Evolutionary conservation across 1,284 basidiomycete species (phyloP), one percentile per base, ranked within the genome.

Genomic region (Tilletia horrida): DNA sequence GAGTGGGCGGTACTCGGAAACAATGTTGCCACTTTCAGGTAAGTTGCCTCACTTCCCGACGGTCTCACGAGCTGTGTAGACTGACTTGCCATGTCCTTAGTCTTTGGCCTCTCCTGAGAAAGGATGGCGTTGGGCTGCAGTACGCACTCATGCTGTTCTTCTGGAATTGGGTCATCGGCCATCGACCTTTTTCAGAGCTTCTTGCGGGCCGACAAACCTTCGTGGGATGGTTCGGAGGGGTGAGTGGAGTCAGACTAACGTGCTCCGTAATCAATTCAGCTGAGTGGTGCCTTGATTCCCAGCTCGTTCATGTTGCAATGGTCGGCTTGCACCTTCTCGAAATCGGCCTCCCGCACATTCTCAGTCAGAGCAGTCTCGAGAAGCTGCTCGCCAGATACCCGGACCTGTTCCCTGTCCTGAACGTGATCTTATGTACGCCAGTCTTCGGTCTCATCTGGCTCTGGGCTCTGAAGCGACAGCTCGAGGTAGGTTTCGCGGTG

Each of bases 1-100:
- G 86, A 88, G 67, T 90, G 91, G 87, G 89, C 89, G 8, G 87
- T 88, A 13, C 83, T 96, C 59, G 86, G 89, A 29, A 92, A 92
- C 80, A 92, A 95, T 75, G 86, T 92, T n/a, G 91, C 89, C 13
- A 86, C 90, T 1, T 95, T 95, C 83, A 92, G 91, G 92, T 92
- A 63, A 59, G 85, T 73, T 11, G 29, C 62, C 52, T 31, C 43
- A 40, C 13, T 63, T 31, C 14, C 14, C 43, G 29, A 25, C 2
- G 13, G 43, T 45, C 18, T 62, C 2, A 57, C 45, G n/a, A 21
- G 27, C 8, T n/a, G 6, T 55, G 31, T 31, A 21, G 31, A 25
- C 63, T 67, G 62, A 43, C 44, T 23, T 61, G 31, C 25, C n/a
- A 27, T 0, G 1, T 40, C 27, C 8, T 16, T 71, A 93, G 93